These are phyloP conservation scores for Ostreobium quekettii DNA, from an alignment of 139 green algal species.

Conservation along the genomic window DNA sequence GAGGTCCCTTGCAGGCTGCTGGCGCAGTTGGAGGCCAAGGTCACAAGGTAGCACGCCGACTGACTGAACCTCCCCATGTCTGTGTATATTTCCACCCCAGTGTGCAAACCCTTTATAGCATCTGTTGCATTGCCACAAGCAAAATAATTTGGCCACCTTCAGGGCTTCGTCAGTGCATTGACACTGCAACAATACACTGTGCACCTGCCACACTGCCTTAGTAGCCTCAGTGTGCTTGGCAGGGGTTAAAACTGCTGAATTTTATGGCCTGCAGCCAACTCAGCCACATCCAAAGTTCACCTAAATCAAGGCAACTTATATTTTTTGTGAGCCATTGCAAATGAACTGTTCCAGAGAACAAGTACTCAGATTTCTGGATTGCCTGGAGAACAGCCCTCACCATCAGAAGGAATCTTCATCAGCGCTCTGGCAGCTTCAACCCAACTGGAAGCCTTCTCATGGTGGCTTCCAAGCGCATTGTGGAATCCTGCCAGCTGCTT, in stretches of 20 bases:
- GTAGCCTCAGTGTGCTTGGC: neutral
- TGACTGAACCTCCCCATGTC: conserved; percentile 91
- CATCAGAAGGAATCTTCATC: conserved; percentile 47
- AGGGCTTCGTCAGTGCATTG: too few species aligned
- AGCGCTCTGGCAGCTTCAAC: conserved; percentile 81
- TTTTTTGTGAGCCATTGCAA: neutral
- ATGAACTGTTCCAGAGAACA: neutral
- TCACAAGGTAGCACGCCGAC: conserved; percentile 74
- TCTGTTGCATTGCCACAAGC: conserved; percentile 23
- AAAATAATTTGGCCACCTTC: neutral
- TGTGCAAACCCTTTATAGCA: conserved; percentile 40
- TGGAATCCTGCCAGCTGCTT: conserved; percentile 68
- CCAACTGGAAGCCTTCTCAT: conserved; percentile 72
- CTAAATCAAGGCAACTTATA: neutral
- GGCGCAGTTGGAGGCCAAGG: too few species aligned
- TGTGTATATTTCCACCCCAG: conserved; percentile 78
- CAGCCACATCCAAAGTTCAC: neutral
- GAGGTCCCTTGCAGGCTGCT: too few species aligned
- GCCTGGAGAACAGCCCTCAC: neutral
- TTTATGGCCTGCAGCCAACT: too few species aligned
- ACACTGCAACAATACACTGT: too few species aligned
- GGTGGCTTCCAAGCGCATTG: conserved; percentile 77
- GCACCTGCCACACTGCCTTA: too few species aligned
- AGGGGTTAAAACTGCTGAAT: neutral
- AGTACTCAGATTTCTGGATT: neutral